Evolutionary conservation across 164 flowering plant genomes (phyloP), one percentile per base, ranked within the genome.

Genomic region (Liriodendron chinense): DNA sequence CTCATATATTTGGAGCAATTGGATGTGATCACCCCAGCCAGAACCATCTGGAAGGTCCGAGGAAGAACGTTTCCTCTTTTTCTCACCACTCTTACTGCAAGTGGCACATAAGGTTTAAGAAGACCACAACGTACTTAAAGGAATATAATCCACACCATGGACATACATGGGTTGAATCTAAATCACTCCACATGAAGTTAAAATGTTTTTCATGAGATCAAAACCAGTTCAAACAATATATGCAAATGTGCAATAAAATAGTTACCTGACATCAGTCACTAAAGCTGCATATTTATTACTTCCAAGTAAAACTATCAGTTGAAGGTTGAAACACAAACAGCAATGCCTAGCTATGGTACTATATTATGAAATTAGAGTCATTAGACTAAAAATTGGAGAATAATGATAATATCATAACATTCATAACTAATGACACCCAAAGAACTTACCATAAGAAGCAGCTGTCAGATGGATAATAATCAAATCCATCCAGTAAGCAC

Each of bases 11-110:
- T 96, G 98, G 65, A 96, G 91, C 83, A 96, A 81, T 76, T 96
- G 98, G 70, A 92, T 94, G 84, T 96, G 99, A 84, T 96, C 99
- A 64, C 99, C 99, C 88, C 80, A 90, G 74, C 99, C 99, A 80
- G 87, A 89, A 78, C 98, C 99, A 89, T 91, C 90, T 68, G 99
- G 99, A 72, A 96, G 90, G 65, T 89, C 79, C 68, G 76, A 28
- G 13, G 79, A 72, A 66, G 83, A 59, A 14, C 84, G 89, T 69
- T 92, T 94, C 84, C 97, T 87, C 86, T 92, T 96, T 88, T 87
- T 94, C n/a, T 90, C 96, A 79, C 70, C 66, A 43, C 69, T 82
- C 80, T 88, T 92, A 79, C 92, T 89, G 82, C 82, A 80, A 53
- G 67, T 26, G 18, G 26, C 70, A 57, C 47, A 63, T 21, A 76